These are phyloP conservation scores for Acacia concinna DNA, from an alignment of 331 rosid genomes.

Conservation along the genomic window DNA sequence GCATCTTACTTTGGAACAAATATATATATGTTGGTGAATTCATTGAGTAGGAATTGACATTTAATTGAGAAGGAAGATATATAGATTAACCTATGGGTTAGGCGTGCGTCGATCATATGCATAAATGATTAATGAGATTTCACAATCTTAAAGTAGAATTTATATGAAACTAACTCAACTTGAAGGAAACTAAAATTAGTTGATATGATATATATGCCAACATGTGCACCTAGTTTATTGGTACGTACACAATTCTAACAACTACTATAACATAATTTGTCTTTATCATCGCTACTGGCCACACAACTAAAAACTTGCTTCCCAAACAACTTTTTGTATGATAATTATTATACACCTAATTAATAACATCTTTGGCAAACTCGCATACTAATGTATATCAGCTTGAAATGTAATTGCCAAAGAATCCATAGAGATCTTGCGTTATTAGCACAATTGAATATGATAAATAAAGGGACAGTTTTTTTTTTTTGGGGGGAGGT, in stretches of 20 bases:
- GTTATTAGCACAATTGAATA: background rate
- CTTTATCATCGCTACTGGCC: background rate
- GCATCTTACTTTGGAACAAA: background rate
- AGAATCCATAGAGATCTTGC: background rate
- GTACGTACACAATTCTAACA: background rate
- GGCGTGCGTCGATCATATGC: background rate
- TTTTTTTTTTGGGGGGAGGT: too few species aligned
- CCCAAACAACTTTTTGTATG: background rate
- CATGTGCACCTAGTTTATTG: background rate
- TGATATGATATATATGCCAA: background rate
- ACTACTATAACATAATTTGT: background rate
- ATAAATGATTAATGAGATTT: background rate
- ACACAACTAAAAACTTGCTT: background rate
- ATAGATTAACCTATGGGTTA: background rate
- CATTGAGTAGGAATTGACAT: slow-evolving; percentile 7
- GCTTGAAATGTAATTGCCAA: background rate
- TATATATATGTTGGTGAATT: background rate
- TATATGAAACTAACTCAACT: background rate
- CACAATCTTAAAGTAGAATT: background rate
- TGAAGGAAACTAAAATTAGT: background rate
- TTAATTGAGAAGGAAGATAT: background rate
- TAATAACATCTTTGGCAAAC: background rate
- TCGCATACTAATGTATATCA: background rate
- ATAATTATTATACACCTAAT: background rate
- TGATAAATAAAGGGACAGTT: too few species aligned